Evolutionary conservation across 2,329 filamentous ascomycete genomes (phyloP), one percentile per base, ranked within the genome.

Genomic region (Pseudogymnoascus verrucosus): DNA sequence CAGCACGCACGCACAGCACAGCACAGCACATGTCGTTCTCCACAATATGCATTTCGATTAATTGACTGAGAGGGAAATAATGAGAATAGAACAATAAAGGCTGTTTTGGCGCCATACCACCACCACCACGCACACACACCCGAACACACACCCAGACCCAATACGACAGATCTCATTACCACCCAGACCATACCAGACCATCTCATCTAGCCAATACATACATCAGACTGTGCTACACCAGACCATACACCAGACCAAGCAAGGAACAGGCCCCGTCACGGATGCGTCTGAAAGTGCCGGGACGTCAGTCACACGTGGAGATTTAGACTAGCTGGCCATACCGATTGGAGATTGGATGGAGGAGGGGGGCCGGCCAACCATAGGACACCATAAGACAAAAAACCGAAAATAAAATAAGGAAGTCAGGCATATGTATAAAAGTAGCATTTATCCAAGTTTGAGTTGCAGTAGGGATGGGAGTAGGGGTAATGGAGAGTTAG

Each of bases 261-360:
- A 51, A 51, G 44, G 44, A 51, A 51, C 23, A 51, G 21, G 23
- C 12, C 44, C 44, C 44, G 19, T 51, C 44, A 28, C 44, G 44
- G 44, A 51, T 51, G 44, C 44, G 12, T n/a, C 44, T 28, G 44
- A 51, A 51, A 51, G 44, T 51, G 44, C 44, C 44, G 44, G 23
- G 44, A 51, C 44, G 44, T 51, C 44, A 51, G 44, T 51, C 44
- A 51, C 44, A 51, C 44, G 44, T 51, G 44, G 44, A 28, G 21
- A 28, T 28, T 26, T n/a, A 51, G 44, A 4, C 44, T 51, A 51
- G 44, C 21, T 51, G 44, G 12, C 23, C 23, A 51, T 51, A 51
- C 21, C 44, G 44, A n/a, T n/a, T 51, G 44, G 44, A 51, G 14
- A 47, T 51, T 26, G 44, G 44, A 51, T 51, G 44, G n/a, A 4